Base-by-base conservation (phyloP, 805 yeast species). In the Metschnikowia lachancei region DNA sequence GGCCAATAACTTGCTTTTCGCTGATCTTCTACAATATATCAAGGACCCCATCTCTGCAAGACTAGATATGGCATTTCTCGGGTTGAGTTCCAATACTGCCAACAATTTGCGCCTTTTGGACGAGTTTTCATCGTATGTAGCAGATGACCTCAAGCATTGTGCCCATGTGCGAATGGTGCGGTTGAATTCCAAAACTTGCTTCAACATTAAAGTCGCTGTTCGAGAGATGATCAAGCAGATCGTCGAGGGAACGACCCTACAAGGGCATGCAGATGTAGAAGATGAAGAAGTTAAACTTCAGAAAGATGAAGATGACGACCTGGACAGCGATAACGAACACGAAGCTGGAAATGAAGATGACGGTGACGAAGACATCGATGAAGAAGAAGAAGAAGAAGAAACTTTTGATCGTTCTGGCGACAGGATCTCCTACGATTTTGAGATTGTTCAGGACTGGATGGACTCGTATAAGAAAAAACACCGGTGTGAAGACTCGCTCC, bases 81-180 rank as follows among this genome's bases (percentile, higher is more conserved):
- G 61, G 48, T 54, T 72, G 41, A 65, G 71, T 24, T 63, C 75
- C 13, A 70, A 72, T 51, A 66, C 66, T 10, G 74, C 75, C 30
- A 71, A 70, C 50, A 72, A 71, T 52, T 52, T 61, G 35, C 57
- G 75, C 19, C 65, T 70, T 11, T 52, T 72, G 20, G 58, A 66
- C n/a, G 74, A 70, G 37, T 65, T 71, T 43, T 57, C 61, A 18
- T 33, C 46, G 12, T 57, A 55, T 41, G 45, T 63, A 20, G 41
- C 31, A 6, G 51, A 46, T 16, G 51, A 53, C 24, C 30, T 39
- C 12, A 13, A 19, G 4, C 34, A 38, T 4, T 22, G 39, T 13
- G 46, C 45, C 29, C 48, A 45, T 29, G 37, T 60, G 13, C 60
- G 59, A 34, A 45, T 66, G 16, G 59, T 68, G 14, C 54, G 55